phyloP scores from a whole-genome alignment of 345 rosid genomes.

The Bruguiera parviflora region DNA sequence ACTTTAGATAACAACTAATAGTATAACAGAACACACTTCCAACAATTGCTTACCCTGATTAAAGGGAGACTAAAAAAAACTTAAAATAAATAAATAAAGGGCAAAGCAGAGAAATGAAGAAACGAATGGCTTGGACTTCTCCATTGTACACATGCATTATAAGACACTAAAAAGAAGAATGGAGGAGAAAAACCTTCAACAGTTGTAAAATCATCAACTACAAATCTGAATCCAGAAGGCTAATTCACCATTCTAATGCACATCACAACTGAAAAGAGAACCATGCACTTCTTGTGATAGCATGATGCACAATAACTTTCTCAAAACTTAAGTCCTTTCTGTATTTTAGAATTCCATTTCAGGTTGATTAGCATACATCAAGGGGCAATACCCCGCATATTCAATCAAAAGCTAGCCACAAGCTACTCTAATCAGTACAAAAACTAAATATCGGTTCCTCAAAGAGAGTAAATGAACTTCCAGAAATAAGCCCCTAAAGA shows the following conservation, averaged over 20 bases:
- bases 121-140: no score
- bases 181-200: neutral
- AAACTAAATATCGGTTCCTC: neutral
- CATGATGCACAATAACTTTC: neutral
- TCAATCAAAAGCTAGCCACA: neutral
- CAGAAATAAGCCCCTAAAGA: neutral
- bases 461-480: neutral
- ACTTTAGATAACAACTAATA: no score
- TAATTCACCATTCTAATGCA: neutral
- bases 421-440: neutral
- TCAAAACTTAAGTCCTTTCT: neutral
- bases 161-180: neutral
- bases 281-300: neutral
- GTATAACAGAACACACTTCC: no score
- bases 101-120: no score
- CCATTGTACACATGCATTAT: neutral
- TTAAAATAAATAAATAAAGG: no score
- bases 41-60: no score
- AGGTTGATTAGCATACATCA: neutral
- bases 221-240: neutral
- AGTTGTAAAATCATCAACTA: neutral
- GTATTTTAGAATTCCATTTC: neutral
- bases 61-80: no score
- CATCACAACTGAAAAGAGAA: neutral
- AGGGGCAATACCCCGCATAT: neutral